Evolutionary conservation across 805 yeast species (phyloP).

Genomic region (Dipodascus albidus): DNA sequence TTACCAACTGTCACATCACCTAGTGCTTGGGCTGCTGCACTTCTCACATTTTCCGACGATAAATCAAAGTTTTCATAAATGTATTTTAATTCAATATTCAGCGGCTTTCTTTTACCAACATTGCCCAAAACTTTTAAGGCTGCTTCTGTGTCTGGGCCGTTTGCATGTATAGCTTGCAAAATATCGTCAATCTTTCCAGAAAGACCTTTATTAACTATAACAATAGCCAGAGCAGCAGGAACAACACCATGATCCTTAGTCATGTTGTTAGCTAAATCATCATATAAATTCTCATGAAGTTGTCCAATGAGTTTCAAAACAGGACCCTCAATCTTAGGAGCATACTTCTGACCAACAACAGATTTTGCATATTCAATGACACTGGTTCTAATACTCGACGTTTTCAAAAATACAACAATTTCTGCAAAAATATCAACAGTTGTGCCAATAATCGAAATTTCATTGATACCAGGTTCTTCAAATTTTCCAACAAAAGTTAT

Average conservation of each 20-base stretch:
- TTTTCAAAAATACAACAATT: background rate
- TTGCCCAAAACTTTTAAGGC: conserved; percentile 38
- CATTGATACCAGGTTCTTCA: background rate
- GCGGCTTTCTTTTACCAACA: conserved; percentile 28
- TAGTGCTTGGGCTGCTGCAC: conserved; percentile 41
- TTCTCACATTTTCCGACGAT: conserved; percentile 27
- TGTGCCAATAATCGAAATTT: background rate
- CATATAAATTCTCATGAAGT: background rate
- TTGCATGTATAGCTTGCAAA: conserved; percentile 4
- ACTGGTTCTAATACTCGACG: background rate
- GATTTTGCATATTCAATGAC: background rate
- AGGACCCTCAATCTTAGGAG: background rate
- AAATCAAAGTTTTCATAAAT: conserved; percentile 27
- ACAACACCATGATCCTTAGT: conserved; percentile 4
- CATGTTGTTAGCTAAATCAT: background rate
- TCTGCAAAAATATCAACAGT: background rate
- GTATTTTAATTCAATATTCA: conserved; percentile 28
- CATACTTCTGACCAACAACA: background rate
- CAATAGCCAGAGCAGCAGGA: conserved; percentile 8
- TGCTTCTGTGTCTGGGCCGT: conserved; percentile 22
- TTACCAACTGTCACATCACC: conserved; percentile 38
- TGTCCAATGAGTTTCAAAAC: background rate
- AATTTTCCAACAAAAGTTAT: background rate
- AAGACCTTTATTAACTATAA: conserved; percentile 2
- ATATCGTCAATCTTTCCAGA: background rate